Evolutionary conservation across 208 protist species (phyloP).

Genomic region (Angomonas ambiguus): DNA sequence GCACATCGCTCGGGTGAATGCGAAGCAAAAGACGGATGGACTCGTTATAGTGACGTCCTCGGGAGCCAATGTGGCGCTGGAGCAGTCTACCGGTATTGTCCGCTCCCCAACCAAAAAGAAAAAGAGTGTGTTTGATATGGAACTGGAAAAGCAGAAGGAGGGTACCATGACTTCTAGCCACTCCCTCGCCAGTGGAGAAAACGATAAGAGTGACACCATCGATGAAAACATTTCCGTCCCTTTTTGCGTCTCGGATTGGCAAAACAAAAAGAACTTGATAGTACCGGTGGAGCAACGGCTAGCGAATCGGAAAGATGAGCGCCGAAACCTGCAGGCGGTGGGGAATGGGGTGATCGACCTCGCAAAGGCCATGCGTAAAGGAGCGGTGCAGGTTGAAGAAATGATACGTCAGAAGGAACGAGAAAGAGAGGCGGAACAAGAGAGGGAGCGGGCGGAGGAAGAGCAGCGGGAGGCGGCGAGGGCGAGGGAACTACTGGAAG

Average conservation of each 20-base stretch:
- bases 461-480: slow-evolving; percentile 55
- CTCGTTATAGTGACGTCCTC: slow-evolving; percentile 21
- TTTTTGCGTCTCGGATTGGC: slow-evolving; percentile 71
- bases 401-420: slow-evolving; percentile 45
- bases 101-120: slow-evolving; percentile 61
- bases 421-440: slow-evolving; percentile 45
- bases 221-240: slow-evolving; percentile 35
- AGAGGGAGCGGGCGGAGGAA: slow-evolving; percentile 52
- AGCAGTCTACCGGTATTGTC: slow-evolving; percentile 53
- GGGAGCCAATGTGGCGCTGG: neutral
- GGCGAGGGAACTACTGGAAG: slow-evolving; percentile 57
- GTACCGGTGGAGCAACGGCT: slow-evolving; percentile 73
- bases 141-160: neutral
- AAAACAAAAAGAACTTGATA: slow-evolving; percentile 77
- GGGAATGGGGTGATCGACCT: slow-evolving; percentile 59
- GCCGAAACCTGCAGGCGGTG: slow-evolving; percentile 25
- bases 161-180: neutral
- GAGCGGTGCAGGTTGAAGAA: slow-evolving; percentile 39
- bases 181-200: neutral
- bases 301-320: slow-evolving; percentile 33
- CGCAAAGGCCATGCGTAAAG: slow-evolving; percentile 60
- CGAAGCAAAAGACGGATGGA: slow-evolving; percentile 1
- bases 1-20: slow-evolving; percentile 2
- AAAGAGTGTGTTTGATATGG: slow-evolving; percentile 23
- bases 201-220: neutral